Base-by-base conservation (phyloP, 2,329 filamentous ascomycete species). In the Colletotrichum sp. region DNA sequence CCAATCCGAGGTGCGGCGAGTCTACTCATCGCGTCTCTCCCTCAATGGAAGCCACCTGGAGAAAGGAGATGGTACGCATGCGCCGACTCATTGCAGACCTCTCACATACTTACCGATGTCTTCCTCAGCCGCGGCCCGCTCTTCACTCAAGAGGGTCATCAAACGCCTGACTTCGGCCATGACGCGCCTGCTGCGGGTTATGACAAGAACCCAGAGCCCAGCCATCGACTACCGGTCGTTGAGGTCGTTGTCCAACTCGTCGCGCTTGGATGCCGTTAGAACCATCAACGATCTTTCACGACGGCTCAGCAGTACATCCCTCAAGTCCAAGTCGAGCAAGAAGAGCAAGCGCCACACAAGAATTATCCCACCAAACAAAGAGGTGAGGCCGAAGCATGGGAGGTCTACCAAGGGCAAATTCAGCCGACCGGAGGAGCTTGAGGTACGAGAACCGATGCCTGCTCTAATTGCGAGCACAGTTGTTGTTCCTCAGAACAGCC, bases 261-360 rank as follows among this genome's bases (percentile, higher is more conserved):
- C 88, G 0, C 84, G 88, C 30, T 75, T 84, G n/a, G 87, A 90
- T 66, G 88, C 89, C 2, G 85, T 90, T 75, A 83, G 84, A 71
- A 84, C 89, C 9, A 90, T 91, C 70, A 85, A 88, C 67, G 84
- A 85, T 18, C 82, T 91, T 30, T 90, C 89, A 3, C 72, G 79
- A 64, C 84, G 80, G 79, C 81, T 82, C 34, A 79, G 64, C 59
- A 78, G 71, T 44, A 69, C 78, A 57, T 32, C 63, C 13, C 9
- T 59, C 24, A 55, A 55, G 15, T 34, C 60, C 21, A 55, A 55
- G 21, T 30, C 66, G 18, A 65, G 30, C 9, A 65, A 63, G 21
- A 62, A 71, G 49, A 49, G 32, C 59, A 70, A 60, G n/a, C 65
- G 32, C n/a, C 36, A 63, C 16, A 74, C 66, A 55, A 24, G 66